phyloP scores from a whole-genome alignment of 306 rosid genomes.

The Prunus campanulata region DNA sequence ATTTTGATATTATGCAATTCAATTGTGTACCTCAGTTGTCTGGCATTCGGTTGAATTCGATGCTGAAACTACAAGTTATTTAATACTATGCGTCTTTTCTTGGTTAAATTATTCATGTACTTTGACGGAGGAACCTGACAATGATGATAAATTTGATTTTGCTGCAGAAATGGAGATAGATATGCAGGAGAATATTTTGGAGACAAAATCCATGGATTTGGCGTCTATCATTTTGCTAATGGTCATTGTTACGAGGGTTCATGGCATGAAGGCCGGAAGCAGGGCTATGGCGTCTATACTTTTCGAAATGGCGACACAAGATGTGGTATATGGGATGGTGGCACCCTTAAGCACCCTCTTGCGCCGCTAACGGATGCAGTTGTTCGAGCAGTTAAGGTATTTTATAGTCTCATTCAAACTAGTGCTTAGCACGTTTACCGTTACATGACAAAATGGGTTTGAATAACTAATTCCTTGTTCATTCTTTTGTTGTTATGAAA shows the following conservation, averaged over 20 bases:
- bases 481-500: neutral
- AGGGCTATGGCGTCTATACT: constrained; percentile 74
- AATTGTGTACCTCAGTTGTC: neutral
- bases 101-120: neutral
- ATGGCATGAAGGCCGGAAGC: constrained; percentile 95
- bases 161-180: constrained; percentile 88
- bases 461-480: neutral
- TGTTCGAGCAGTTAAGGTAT: constrained; percentile 80
- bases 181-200: constrained; percentile 99
- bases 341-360: constrained; percentile 71
- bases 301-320: constrained; percentile 65
- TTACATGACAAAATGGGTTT: neutral
- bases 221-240: constrained; percentile 88
- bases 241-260: constrained; percentile 97
- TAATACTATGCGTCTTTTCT: neutral
- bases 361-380: constrained; percentile 50
- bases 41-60: neutral
- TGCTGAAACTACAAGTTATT: neutral
- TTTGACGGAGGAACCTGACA: neutral
- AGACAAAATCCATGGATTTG: constrained; percentile 97
- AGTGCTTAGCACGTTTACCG: neutral
- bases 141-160: constrained; percentile 6
- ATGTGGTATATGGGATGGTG: constrained; percentile 95
- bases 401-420: neutral
- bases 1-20: neutral